Evolutionary conservation across 768 basidiomycete genomes (phyloP), one percentile per base, ranked within the genome.

Genomic region (Zangia roseola): DNA sequence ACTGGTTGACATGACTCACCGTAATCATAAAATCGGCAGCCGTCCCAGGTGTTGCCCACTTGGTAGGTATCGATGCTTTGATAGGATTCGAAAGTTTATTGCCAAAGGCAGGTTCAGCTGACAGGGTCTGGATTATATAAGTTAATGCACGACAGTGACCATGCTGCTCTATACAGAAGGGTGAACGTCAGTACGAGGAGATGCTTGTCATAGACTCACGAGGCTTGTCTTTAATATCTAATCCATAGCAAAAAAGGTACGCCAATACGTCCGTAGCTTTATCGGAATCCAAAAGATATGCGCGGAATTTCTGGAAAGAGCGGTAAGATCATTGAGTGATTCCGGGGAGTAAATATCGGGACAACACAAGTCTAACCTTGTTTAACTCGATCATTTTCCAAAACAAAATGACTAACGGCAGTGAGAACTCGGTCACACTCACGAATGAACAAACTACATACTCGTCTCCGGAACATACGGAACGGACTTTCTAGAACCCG

Each of bases 321-420:
- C 49, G 21, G 40, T 31, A 48, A 17, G 31, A 31, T 16, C 13
- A 19, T 33, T 61, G 21, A 49, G 34, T 14, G 4, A 31, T 8
- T 14, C 49, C 17, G 10, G 16, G 20, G 59, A 40, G 14, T 31
- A 28, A n/a, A n/a, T n/a, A 26, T 5, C 16, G 39, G 28, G 20
- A 36, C 24, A 13, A 8, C 8, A 35, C 10, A 25, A 54, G 41
- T 36, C 71, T 28, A 36, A 93, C 94, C 76, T 91, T 97, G 73
- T 98, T 98, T 20, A 91, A 68, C 54, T 97, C 95, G 33, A 97
- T 72, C 67, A 92, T 80, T 69, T 94, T 90, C 94, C 94, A 97
- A 42, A 95, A 78, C 47, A 91, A 73, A 12, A 89, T 73, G 35
- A 91, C 90, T 89, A 55, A 10, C 28, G 37, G n/a, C 21, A 31